Evolutionary conservation across 1,284 basidiomycete species (phyloP), one percentile per base, ranked within the genome.

Genomic region (Neotropicomus parvogracilis): DNA sequence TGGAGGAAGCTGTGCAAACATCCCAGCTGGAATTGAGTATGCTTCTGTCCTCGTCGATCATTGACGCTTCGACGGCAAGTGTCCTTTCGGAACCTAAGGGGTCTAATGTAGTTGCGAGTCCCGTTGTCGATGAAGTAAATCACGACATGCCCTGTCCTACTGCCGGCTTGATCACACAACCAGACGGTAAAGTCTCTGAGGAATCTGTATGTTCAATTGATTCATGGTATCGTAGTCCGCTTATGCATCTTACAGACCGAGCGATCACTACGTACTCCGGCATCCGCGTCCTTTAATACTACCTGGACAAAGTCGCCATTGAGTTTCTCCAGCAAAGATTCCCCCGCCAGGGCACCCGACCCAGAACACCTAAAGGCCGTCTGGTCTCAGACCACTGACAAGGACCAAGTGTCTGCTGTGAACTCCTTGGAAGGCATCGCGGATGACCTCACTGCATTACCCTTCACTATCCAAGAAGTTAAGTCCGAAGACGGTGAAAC

Each of bases 401-500:
- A 85, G 61, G 72, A 79, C 11, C 75, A 75, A 43, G 63, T 78
- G 13, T 79, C 81, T 38, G 70, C 79, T 9, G 73, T 85, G n/a
- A 91, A 91, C 62, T 91, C 88, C 1, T 67, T 91, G 52, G 80
- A 88, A 60, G 81, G 80, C 14, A 88, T 91, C 45, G 80, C 80
- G 17, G 88, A 91, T 60, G 88, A 91, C 59, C 70, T 88, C 50
- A 82, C 82, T 26, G 73, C 81, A 32, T 70, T 90, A 29, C 85
- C 87, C 11, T 88, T 88, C 65, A 83, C 82, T 4, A 64, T 89
- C 21, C 85, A 85, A 58, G 88, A 90, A 49, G 83, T 88, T 45
- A 90, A 90, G 61, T 85, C 86, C 11, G 86, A 89, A 58, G 85
- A 85, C 56, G 85, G 85, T 28, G 82, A 80, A 63, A 88, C 85